A percentile compares a stretch with the other conserved stretches of the same genome.
Evolutionary conservation across 768 basidiomycete species (phyloP).

Genomic region (Lentinus brumalis): DNA sequence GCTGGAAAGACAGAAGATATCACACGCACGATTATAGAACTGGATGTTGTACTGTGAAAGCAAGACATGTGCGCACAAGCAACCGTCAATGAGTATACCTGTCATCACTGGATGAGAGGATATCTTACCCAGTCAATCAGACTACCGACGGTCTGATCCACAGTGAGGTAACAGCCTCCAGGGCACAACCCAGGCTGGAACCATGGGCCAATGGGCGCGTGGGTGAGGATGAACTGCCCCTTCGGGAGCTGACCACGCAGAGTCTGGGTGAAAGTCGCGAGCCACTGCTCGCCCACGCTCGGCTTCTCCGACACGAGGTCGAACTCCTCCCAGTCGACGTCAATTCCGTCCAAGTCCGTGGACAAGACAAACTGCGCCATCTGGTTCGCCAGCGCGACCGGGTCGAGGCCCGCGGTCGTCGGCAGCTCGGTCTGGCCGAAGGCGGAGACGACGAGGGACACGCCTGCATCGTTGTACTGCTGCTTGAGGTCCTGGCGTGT

Average conservation of each 20-base stretch:
- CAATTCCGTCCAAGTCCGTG: constrained; percentile 54
- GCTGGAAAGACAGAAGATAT: no score
- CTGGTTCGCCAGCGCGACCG: constrained; percentile 40
- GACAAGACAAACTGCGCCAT: constrained; percentile 49
- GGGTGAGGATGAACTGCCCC: constrained; percentile 37
- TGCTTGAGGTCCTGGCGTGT: constrained; percentile 44
- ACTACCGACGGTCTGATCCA: constrained; percentile 42
- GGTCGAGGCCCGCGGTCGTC: constrained; percentile 42
- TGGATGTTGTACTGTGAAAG: constrained; percentile 43
- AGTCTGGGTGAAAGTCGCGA: constrained; percentile 38
- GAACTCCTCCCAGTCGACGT: constrained; percentile 56
- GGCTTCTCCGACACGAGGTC: constrained; percentile 61
- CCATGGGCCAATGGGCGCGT: constrained; percentile 46
- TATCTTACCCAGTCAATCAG: constrained; percentile 45
- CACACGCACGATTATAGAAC: constrained; percentile 36
- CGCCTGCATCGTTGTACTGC: constrained; percentile 55
- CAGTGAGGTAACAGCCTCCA: constrained; percentile 42
- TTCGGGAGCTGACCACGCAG: constrained; percentile 36
- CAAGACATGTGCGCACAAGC: no score
- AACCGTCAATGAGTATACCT: not conserved
- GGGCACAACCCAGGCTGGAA: constrained; percentile 37
- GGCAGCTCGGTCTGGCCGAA: constrained; percentile 51
- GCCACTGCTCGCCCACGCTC: constrained; percentile 52
- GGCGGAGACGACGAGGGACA: constrained; percentile 57
- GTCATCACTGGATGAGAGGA: no score